Evolutionary conservation across 352 stramenopile genomes (phyloP).

Genomic region (Phytophthora parvispora): DNA sequence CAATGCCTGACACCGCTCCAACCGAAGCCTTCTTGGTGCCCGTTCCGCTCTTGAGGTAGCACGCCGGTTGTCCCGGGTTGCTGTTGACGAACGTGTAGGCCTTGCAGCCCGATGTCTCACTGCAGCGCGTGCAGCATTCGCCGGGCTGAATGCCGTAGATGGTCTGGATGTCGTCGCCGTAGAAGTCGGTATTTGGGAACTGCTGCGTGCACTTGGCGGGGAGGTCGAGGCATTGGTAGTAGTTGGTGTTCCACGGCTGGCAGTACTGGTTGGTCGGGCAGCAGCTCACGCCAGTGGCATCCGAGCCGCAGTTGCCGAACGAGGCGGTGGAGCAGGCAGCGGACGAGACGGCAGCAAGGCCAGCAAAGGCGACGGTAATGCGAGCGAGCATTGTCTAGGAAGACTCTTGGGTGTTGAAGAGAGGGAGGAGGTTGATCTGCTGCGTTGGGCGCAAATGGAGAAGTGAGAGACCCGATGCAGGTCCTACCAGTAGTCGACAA

Average conservation of each 20-base stretch:
- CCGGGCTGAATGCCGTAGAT: conserved; percentile 34
- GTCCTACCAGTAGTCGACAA: neutral
- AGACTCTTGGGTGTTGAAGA: neutral
- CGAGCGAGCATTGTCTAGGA: conserved; percentile 28
- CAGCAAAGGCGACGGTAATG: conserved; percentile 10
- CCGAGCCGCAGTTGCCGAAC: conserved; percentile 14
- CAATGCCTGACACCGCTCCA: conserved; percentile 44
- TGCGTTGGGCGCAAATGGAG: conserved; percentile 18
- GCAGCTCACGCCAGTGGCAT: conserved; percentile 10
- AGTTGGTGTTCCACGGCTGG: conserved; percentile 32
- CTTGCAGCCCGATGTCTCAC: conserved; percentile 16
- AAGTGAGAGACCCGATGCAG: conserved; percentile 12
- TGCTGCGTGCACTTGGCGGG: conserved; percentile 30
- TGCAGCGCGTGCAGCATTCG: conserved; percentile 27
- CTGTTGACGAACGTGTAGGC: conserved; percentile 43
- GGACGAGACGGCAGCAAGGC: conserved; percentile 3
- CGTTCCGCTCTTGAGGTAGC: conserved; percentile 47
- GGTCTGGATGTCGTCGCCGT: conserved; percentile 41
- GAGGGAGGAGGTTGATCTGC: conserved; percentile 5
- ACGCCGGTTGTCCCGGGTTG: conserved; percentile 37
- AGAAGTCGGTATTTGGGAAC: conserved; percentile 38
- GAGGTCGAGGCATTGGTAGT: conserved; percentile 30
- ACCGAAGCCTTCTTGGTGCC: conserved; percentile 9
- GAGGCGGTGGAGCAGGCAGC: conserved; percentile 1
- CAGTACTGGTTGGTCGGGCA: conserved; percentile 27